Evolutionary conservation across 2,329 filamentous ascomycete genomes (phyloP).

Genomic region (Teratosphaeria epicoccoides): DNA sequence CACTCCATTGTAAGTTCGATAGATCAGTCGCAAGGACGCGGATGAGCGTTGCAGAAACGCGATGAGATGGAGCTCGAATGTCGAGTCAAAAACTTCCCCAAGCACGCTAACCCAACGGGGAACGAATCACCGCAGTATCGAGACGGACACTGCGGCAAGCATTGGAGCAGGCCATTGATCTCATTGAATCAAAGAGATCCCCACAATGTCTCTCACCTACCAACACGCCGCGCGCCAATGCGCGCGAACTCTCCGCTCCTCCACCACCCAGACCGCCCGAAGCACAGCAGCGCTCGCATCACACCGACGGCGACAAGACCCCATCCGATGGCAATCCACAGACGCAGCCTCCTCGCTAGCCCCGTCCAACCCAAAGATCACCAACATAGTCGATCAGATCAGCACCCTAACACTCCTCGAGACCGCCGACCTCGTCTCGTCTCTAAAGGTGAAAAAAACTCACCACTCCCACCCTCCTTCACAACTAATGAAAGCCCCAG

Average conservation of each 20-base stretch:
- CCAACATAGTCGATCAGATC: slow-evolving; percentile 94
- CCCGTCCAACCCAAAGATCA: slow-evolving; percentile 73
- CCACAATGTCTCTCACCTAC: slow-evolving; percentile 34
- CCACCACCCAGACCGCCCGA: slow-evolving; percentile 13
- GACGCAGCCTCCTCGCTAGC: slow-evolving; percentile 40
- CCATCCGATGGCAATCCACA: slow-evolving; percentile 81
- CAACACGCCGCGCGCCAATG: slow-evolving; percentile 36
- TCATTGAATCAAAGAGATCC: background rate
- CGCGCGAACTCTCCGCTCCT: slow-evolving; percentile 27
- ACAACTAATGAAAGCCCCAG: slow-evolving; percentile 37
- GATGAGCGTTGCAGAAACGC: slow-evolving; percentile 1
- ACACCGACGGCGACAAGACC: slow-evolving; percentile 14
- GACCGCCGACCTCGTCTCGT: slow-evolving; percentile 89
- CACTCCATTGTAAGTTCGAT: slow-evolving; percentile 18
- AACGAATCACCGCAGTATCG: background rate
- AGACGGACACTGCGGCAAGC: background rate
- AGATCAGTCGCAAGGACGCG: slow-evolving; percentile 1
- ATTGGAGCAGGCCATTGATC: background rate
- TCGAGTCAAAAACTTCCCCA: background rate
- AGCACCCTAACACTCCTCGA: slow-evolving; percentile 95
- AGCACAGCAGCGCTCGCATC: slow-evolving; percentile 16
- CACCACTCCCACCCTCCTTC: background rate
- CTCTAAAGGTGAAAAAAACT: slow-evolving; percentile 68
- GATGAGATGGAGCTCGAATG: background rate
- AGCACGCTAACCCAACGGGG: background rate